A percentile compares a stretch with the other conserved stretches of the same genome.
These are phyloP conservation scores for Fusarium temperatum DNA, from an alignment of 2,329 filamentous ascomycete species.

Conservation along the genomic window DNA sequence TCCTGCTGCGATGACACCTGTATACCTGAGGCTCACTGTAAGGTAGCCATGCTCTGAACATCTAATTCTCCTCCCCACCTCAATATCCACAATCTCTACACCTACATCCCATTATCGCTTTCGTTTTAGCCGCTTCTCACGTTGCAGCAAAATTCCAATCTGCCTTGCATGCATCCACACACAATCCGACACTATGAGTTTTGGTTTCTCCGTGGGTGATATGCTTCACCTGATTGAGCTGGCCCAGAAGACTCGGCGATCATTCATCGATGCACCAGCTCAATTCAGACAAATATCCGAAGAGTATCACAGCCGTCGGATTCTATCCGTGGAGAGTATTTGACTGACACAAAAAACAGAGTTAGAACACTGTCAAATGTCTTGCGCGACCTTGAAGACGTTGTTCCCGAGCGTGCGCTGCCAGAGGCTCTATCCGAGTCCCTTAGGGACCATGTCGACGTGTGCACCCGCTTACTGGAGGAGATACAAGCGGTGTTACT, in stretches of 20 bases:
- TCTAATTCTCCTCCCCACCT: neutral
- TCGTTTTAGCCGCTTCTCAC: neutral
- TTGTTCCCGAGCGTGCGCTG: neutral
- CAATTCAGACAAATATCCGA: neutral
- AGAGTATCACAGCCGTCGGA: neutral
- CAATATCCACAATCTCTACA: neutral
- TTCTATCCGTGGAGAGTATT: fast-evolving
- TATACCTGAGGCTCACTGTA: neutral
- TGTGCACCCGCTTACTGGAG: neutral
- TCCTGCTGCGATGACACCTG: neutral
- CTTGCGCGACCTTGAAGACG: neutral
- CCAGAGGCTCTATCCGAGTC: neutral
- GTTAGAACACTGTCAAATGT: neutral
- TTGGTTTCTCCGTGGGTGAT: neutral
- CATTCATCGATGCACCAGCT: neutral
- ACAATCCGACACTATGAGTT: neutral
- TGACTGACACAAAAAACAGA: neutral
- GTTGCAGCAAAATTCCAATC: neutral
- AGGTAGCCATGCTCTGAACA: neutral
- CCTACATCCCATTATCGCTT: neutral
- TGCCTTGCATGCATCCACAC: neutral
- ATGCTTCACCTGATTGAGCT: neutral
- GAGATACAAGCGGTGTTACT: neutral
- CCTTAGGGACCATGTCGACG: neutral
- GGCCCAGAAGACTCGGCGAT: neutral